Percentiles rank a stretch among this genome's conserved stretches.
phyloP scores from a whole-genome alignment of 495 filamentous ascomycete species.

The Aspergillus diversus region DNA sequence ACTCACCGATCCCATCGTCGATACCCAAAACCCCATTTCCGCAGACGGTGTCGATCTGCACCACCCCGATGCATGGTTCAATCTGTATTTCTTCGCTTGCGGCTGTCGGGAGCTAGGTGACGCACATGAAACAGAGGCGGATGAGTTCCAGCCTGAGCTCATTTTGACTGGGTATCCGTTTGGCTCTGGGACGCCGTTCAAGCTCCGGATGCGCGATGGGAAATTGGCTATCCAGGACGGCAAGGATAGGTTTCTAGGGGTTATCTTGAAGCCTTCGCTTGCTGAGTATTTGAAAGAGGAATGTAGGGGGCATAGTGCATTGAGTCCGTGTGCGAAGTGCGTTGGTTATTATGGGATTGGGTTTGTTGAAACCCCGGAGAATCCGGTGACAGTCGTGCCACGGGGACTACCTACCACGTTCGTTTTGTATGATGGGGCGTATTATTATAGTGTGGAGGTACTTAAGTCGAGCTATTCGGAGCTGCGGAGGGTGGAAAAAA shows the following conservation, averaged over 20 bases:
- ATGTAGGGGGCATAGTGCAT: neutral
- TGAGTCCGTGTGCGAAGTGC: neutral
- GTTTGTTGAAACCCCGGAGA: neutral
- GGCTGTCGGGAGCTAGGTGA: neutral
- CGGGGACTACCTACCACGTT: neutral
- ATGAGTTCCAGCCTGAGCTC: neutral
- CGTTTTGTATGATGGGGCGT: neutral
- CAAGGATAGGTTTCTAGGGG: neutral
- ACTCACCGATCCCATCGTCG: too few relatives aligned
- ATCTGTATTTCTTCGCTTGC: neutral
- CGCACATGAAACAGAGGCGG: neutral
- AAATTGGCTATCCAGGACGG: neutral
- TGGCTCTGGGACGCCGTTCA: neutral
- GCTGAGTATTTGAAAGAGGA: neutral
- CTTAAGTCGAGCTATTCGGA: neutral
- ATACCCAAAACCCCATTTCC: too few relatives aligned
- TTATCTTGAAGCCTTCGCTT: neutral
- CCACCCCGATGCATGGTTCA: too few relatives aligned
- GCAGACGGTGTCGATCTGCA: too few relatives aligned
- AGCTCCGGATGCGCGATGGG: neutral
- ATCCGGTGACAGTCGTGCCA: neutral
- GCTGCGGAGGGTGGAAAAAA: neutral
- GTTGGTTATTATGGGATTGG: neutral
- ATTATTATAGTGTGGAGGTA: neutral
- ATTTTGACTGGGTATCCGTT: neutral